Evolutionary conservation across 2,329 filamentous ascomycete species (phyloP).

Genomic region (Colletotrichum tropicicola): DNA sequence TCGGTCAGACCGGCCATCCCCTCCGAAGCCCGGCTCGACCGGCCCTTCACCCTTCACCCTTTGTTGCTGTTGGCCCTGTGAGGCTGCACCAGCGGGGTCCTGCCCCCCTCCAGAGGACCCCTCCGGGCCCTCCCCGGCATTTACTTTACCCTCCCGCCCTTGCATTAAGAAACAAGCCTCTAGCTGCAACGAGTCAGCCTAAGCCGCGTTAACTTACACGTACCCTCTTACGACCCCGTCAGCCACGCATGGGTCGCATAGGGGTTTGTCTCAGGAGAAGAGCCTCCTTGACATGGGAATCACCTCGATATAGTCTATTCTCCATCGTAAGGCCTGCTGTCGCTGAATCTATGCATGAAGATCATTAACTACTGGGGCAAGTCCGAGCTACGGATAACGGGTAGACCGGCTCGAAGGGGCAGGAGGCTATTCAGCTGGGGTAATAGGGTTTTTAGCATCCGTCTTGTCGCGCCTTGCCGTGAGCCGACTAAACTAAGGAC

Average conservation of each 20-base stretch:
- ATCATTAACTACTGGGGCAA: slow-evolving; percentile 2
- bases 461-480: not conserved
- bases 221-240: slow-evolving; percentile 6
- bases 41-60: not conserved
- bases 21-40: not conserved
- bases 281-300: not conserved
- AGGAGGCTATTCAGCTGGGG: not conserved
- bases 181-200: slow-evolving; percentile 10
- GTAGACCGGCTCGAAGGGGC: not conserved
- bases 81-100: not conserved
- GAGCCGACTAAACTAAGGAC: not conserved
- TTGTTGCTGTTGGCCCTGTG: not conserved
- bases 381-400: not conserved
- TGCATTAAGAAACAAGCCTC: not conserved
- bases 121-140: too few relatives aligned
- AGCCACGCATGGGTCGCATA: slow-evolving; percentile 3
- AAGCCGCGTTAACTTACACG: slow-evolving; percentile 10
- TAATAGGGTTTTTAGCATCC: slow-evolving; percentile 2
- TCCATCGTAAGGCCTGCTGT: not conserved
- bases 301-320: not conserved
- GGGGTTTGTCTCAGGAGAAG: not conserved
- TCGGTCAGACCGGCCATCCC: slow-evolving; percentile 8
- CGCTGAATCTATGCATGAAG: slow-evolving; percentile 2
- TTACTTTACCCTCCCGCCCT: not conserved
- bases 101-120: too few relatives aligned